phyloP scores from a whole-genome alignment of 2,329 filamentous ascomycete species.

The Penicillium sp. region DNA sequence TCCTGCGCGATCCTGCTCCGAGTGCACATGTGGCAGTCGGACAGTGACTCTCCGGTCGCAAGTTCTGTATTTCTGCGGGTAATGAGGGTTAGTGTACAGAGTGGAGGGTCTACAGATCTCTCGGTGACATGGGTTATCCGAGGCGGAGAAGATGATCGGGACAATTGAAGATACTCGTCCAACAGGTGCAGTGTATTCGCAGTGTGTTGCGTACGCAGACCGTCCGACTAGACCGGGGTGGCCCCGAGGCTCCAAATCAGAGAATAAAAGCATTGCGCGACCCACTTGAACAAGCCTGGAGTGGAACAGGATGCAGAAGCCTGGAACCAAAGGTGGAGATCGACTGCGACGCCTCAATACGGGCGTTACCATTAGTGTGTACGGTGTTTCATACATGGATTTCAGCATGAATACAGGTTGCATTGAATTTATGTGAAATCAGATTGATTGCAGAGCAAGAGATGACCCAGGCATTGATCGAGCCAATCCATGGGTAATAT shows the following conservation, averaged over 20 bases:
- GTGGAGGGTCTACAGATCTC: neutral
- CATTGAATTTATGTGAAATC: neutral
- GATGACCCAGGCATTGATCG: neutral
- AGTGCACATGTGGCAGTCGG: neutral
- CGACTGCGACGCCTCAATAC: slow-evolving; percentile 8
- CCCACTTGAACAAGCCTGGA: slow-evolving; percentile 16
- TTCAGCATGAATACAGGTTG: neutral
- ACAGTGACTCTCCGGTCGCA: neutral
- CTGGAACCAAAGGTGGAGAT: slow-evolving; percentile 21
- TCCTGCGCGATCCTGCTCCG: slow-evolving; percentile 11
- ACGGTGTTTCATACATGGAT: neutral
- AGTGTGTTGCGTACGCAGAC: slow-evolving; percentile 1
- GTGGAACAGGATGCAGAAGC: slow-evolving; percentile 16
- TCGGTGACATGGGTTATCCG: neutral
- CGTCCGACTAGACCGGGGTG: slow-evolving; percentile 8
- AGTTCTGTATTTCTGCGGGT: neutral
- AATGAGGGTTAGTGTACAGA: neutral
- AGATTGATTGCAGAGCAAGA: neutral
- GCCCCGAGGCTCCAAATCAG: slow-evolving; percentile 18
- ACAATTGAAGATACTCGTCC: neutral
- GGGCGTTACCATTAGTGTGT: slow-evolving; percentile 10
- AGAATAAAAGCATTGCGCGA: slow-evolving; percentile 18
- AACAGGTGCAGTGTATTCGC: neutral
- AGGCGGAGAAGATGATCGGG: neutral
- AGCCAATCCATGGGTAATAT: neutral